Base-by-base conservation (phyloP, 345 rosid genomes). In the Sonneratia caseolaris region DNA sequence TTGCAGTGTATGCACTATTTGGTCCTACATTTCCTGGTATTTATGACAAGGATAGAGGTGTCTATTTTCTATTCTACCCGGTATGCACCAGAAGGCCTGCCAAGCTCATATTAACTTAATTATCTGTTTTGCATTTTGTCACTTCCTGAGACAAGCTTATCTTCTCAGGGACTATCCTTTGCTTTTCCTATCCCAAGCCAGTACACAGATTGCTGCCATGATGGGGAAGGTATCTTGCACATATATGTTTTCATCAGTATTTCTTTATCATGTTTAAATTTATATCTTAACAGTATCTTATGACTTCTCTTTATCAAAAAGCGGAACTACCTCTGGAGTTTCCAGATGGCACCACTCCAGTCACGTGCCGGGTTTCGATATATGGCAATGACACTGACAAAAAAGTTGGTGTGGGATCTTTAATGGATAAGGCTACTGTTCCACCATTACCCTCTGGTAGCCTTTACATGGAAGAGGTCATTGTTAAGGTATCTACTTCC, bases 291-390 rank as follows among this genome's bases (percentile, higher is more conserved):
- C 38, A 22, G 70, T 76, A 3, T 53, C 38, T 62, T 75, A 68
- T 37, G 51, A 22, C 64, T 24, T 64, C 59, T 71, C 21, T 71
- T 56, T 69, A 57, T 49, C 76, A 74, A 72, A 79, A 71, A 95
- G 99, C 91, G 80, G 97, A 88, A 80, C 76, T 92, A 64, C 99
- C 99, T 6, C 79, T 92, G 76, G 99, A 95, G 87, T 92, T 95
- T 82, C 97, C 99, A 8, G 97, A 92, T 84, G 99, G 99, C 47
- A 95, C 98, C 21, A 92, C 98, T 32, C 99, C 99, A 69, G 99
- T 95, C 56, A 89, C 99, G 65, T 90, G 97, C 57, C 97, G 99
- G 53, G 94, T 92, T 65, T 95, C 93, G 65, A 82, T 95, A 76
- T 95, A 90, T 76, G 89, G 92, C 72, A 84, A 86, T 71, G 90